A percentile compares a stretch with the other conserved stretches of the same genome.
These are phyloP conservation scores for Blumeriella jaapii DNA, from an alignment of 2,329 filamentous ascomycete genomes.

Conservation along the genomic window DNA sequence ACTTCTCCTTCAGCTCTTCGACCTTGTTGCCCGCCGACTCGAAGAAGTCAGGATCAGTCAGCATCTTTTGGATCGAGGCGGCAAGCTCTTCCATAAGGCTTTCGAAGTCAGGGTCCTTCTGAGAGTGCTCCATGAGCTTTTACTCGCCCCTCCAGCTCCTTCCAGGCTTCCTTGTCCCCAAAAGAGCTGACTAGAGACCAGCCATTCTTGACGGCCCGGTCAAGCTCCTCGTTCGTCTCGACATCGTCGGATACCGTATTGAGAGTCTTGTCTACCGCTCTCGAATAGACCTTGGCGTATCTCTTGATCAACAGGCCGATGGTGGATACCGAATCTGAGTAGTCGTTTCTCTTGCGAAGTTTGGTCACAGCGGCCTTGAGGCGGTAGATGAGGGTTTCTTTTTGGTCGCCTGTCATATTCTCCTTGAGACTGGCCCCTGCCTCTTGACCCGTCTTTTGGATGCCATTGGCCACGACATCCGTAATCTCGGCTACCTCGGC, in stretches of 20 bases:
- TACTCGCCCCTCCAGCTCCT: slow-evolving; percentile 57
- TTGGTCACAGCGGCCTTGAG: slow-evolving; percentile 66
- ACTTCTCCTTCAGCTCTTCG: slow-evolving; percentile 38
- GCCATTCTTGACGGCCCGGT: slow-evolving; percentile 65
- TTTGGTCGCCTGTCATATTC: slow-evolving; percentile 62
- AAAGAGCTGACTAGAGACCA: slow-evolving; percentile 74
- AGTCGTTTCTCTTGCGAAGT: slow-evolving; percentile 66
- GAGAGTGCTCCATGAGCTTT: slow-evolving; percentile 60
- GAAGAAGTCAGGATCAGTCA: slow-evolving; percentile 80
- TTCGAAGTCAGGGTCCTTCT: slow-evolving; percentile 75
- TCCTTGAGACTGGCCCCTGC: slow-evolving; percentile 61
- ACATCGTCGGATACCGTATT: slow-evolving; percentile 59
- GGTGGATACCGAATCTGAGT: slow-evolving; percentile 75
- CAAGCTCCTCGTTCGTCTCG: slow-evolving; percentile 60
- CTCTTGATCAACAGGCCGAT: slow-evolving; percentile 64
- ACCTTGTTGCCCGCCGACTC: slow-evolving; percentile 51
- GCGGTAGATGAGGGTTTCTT: slow-evolving; percentile 59
- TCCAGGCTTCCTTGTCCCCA: slow-evolving; percentile 63
- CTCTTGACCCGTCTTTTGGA: slow-evolving; percentile 41
- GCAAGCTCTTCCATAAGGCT: slow-evolving; percentile 62
- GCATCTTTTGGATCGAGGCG: slow-evolving; percentile 63
- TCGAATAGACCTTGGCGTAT: slow-evolving; percentile 69
- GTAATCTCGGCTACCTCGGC: slow-evolving; percentile 43
- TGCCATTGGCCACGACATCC: slow-evolving; percentile 28
- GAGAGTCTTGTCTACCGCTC: slow-evolving; percentile 55